Evolutionary conservation across 2,329 filamentous ascomycete genomes (phyloP).

Genomic region (Ceratocystis cacaofunesta): DNA sequence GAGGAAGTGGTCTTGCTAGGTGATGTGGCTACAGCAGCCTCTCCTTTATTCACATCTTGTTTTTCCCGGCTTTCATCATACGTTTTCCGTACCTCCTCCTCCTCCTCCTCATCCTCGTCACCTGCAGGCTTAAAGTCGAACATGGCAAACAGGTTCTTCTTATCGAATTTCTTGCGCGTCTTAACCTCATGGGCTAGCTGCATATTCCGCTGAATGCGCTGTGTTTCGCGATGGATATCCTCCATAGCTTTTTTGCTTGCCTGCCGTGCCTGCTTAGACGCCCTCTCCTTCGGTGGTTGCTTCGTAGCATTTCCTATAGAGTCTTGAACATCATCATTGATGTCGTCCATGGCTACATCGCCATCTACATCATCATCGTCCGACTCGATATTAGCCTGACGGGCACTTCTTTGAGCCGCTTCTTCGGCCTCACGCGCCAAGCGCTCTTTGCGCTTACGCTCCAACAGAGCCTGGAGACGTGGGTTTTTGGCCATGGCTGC

Average conservation of each 20-base stretch:
- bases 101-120: slow-evolving; percentile 20
- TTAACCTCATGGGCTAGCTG: slow-evolving; percentile 80
- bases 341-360: slow-evolving; percentile 23
- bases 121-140: slow-evolving; percentile 56
- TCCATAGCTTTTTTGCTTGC: slow-evolving; percentile 90
- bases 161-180: slow-evolving; percentile 82
- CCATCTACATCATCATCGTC: slow-evolving; percentile 26
- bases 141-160: slow-evolving; percentile 63
- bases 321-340: slow-evolving; percentile 35
- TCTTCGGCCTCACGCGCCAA: slow-evolving; percentile 49
- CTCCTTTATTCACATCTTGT: slow-evolving; percentile 7
- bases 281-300: slow-evolving; percentile 43
- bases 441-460: slow-evolving; percentile 57
- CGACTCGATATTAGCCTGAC: slow-evolving; percentile 27
- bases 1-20: slow-evolving; percentile 15
- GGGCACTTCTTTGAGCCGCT: slow-evolving; percentile 25
- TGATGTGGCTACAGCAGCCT: neutral
- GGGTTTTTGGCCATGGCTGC: slow-evolving; percentile 33
- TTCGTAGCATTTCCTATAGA: slow-evolving; percentile 30
- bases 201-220: slow-evolving; percentile 77
- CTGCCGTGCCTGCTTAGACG: slow-evolving; percentile 57
- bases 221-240: slow-evolving; percentile 89
- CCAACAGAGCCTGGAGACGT: slow-evolving; percentile 57
- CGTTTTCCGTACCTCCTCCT: slow-evolving; percentile 20
- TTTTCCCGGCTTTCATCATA: neutral